Evolutionary conservation across 768 basidiomycete species (phyloP).

Genomic region (Kwoniella sp.): DNA sequence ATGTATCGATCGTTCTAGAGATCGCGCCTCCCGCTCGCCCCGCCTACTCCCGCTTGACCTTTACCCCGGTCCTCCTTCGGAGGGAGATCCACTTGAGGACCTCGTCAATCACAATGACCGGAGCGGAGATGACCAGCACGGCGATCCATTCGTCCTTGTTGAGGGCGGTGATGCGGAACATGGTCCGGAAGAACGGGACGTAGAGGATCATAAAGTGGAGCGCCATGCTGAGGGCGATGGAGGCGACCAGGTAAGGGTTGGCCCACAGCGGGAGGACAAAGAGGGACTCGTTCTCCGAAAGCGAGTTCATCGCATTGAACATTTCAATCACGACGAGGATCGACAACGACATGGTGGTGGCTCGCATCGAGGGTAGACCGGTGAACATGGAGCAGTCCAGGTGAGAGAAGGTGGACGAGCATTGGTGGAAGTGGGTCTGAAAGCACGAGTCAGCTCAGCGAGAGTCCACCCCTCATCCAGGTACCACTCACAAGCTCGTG

Average conservation of each 20-base stretch:
- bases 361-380: slow-evolving; percentile 74
- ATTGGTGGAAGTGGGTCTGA: slow-evolving; percentile 95
- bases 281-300: slow-evolving; percentile 94
- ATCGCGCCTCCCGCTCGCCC: too few relatives aligned
- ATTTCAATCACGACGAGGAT: slow-evolving; percentile 69
- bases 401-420: slow-evolving; percentile 71
- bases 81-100: slow-evolving; percentile 64
- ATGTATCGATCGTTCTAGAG: too few relatives aligned
- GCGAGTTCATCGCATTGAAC: slow-evolving; percentile 63
- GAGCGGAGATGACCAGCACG: slow-evolving; percentile 78
- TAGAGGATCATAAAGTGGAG: slow-evolving; percentile 94
- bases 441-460: background rate
- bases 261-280: slow-evolving; percentile 86
- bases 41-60: background rate
- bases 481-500: slow-evolving; percentile 71
- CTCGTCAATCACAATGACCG: slow-evolving; percentile 87
- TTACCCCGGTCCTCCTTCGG: background rate
- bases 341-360: slow-evolving; percentile 93
- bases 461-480: background rate
- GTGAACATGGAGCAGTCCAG: slow-evolving; percentile 96
- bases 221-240: slow-evolving; percentile 84
- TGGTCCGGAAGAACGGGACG: slow-evolving; percentile 85
- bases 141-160: slow-evolving; percentile 96
- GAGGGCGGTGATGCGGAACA: slow-evolving; percentile 89
- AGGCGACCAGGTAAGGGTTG: slow-evolving; percentile 85